Evolutionary conservation across 208 protist species (phyloP), one percentile per base, ranked within the genome.

Genomic region (Wallacemonas rigidus): DNA sequence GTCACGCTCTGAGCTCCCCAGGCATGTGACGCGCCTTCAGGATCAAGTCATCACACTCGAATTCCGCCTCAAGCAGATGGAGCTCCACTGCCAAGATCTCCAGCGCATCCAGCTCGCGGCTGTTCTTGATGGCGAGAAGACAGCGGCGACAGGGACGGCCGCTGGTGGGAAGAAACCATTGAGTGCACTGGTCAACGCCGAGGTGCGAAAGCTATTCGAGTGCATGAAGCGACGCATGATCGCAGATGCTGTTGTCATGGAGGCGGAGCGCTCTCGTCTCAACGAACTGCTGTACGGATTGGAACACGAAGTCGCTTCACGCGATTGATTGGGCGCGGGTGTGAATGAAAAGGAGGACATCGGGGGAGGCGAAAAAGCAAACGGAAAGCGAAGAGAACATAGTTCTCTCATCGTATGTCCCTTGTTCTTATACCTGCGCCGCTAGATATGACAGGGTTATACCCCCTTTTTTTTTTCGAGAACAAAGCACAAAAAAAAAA

Each of bases 261-360:
- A 92, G 74, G 82, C 57, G 62, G 85, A 93, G 73, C 68, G 86
- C 9, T 61, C 74, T 9, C 82, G 75, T 36, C 74, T 88, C 80
- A 87, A 85, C 45, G 85, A 91, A 67, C 50, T 77, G 1, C 62
- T 93, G 7, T 83, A 83, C 51, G 76, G 72, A 11, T 54, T 87
- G 44, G 80, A 90, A 72, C 72, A 76, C 8, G 50, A 77, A 15
- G 61, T 80, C 35, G 48, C 54, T 43, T 3, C 56, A 41, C 56
- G 56, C 15, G 56, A 62, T 15, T 38, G 36, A 26, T 26, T 26
- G 26, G 26, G 26, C 26, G 26, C 26, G 26, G 26, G 26, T 26
- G 26, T 26, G 26, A 50, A 50, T 50, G 12, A 50, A 12, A 50
- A 50, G 8, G 45, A 50, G 0, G 26, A 26, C 26, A 26, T 1